Evolutionary conservation across 768 basidiomycete species (phyloP), one percentile per base, ranked within the genome.

Genomic region (Podaxis sp.): DNA sequence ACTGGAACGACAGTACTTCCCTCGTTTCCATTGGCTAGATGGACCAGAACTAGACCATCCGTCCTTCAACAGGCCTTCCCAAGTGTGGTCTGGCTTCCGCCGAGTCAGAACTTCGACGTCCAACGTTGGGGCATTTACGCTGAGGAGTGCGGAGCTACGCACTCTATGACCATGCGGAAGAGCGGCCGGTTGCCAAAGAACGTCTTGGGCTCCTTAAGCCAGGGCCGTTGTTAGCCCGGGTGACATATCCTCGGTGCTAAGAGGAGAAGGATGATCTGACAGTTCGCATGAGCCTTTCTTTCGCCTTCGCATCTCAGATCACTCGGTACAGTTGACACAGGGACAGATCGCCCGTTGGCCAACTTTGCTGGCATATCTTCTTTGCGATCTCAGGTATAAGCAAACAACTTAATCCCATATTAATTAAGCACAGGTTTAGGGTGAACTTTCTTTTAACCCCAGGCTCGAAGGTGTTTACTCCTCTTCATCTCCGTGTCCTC

Each of bases 311-410:
- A 59, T 68, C 67, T 70, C 59, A 68, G 62, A 68, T 66, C 60
- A 63, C 55, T 55, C 54, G 41, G 62, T 29, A 63, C 19, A 24
- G 47, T 36, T 56, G 68, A 69, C 66, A 68, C 70, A 76, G 73
- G 74, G 66, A 75, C 73, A 71, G 70, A 72, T 74, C 71, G 69
- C 65, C 68, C 71, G 69, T 72, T 72, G 69, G 57, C 66, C 65
- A 66, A 62, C 46, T 57, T 50, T 55, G 37, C 15, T 62, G 61
- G 55, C 58, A 62, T 59, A 64, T 66, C 62, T 67, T 63, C 57
- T 67, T 67, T 68, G 65, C 63, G 68, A 64, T 66, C 71, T 64
- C 66, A 67, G 66, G 63, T 66, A 61, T 64, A 67, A 58, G 66
- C 59, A 66, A 70, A 65, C 58, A 47, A 65, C 65, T 66, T 70